A percentile compares a stretch with the other conserved stretches of the same genome.
These are phyloP conservation scores for Xerocomus nothofagi DNA, from an alignment of 1,284 basidiomycete genomes.

Conservation along the genomic window DNA sequence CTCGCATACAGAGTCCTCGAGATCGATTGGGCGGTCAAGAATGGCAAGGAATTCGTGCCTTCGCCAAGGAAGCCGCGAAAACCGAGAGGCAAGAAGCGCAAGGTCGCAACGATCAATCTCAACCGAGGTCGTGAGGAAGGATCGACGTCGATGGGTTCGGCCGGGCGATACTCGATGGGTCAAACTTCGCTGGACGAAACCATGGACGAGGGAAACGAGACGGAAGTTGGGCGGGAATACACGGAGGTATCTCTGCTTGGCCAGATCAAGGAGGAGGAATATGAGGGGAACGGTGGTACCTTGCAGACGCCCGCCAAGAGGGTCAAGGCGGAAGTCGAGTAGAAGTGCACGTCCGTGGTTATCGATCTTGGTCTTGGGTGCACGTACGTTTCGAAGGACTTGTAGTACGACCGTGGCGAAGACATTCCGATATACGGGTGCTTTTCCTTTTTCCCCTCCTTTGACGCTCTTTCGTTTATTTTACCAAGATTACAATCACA, in stretches of 20 bases:
- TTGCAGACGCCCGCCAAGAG: slow-evolving; percentile 31
- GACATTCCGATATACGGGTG: neutral
- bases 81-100: slow-evolving; percentile 37
- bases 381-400: no score
- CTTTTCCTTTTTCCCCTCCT: neutral
- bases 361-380: neutral
- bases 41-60: slow-evolving; percentile 57
- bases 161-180: slow-evolving; percentile 6
- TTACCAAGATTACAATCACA: slow-evolving; percentile 21
- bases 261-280: slow-evolving; percentile 31
- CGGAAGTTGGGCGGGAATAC: slow-evolving; percentile 9
- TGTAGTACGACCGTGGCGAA: neutral
- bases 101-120: slow-evolving; percentile 26
- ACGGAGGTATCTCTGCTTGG: slow-evolving; percentile 22
- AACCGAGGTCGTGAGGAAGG: slow-evolving; percentile 13
- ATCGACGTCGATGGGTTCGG: slow-evolving; percentile 13
- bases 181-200: slow-evolving; percentile 17
- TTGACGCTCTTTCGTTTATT: slow-evolving; percentile 1
- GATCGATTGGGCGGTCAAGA: slow-evolving; percentile 69
- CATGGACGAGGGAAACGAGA: slow-evolving; percentile 22
- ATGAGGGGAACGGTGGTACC: slow-evolving; percentile 18
- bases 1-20: slow-evolving; percentile 62
- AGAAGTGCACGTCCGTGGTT: slow-evolving; percentile 1
- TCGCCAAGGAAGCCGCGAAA: slow-evolving; percentile 57
- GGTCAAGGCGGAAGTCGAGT: slow-evolving; percentile 20